Base-by-base conservation (phyloP, 371 early-diverging fungal species). In the Umbelopsis sp. region DNA sequence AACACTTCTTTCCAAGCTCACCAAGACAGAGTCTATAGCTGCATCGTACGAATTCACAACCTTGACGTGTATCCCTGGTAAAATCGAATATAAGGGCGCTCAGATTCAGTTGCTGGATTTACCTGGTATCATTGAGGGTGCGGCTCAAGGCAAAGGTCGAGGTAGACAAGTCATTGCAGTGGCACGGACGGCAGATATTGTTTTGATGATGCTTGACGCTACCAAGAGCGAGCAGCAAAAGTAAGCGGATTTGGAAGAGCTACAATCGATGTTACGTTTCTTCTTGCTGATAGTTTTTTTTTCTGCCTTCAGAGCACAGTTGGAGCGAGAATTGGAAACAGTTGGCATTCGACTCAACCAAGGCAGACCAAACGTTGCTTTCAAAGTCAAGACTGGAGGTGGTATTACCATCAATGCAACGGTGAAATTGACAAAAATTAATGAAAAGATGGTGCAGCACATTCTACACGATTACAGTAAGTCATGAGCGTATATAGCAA, bases 41-140 rank as follows among this genome's bases (percentile, higher is more conserved):
- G 93, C 89, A 63, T 92, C 89, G 48, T 99, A 99, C 74, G 99
- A 99, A 80, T 99, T 99, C 83, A 99, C 99, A 7, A 99, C 99
- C 0, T 86, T 99, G 75, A 98, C 98, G 6, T 96, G 96, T 66
- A 96, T 98, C 63, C 99, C 99, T 8, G 99, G 99, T 62, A 96
- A 98, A 77, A 94, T 99, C 72, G 89, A 94, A 65, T 96, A 99
- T 82, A 94, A 99, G 65, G 99, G 99, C 46, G 99, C 99, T 11
- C 92, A 92, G 64, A 97, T 99, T 69, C 99, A 99, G 84, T 86
- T 95, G 37, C 80, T 94, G 18, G 96, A 94, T 89, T 81, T 94
- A 70, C 91, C 91, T 22, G 91, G 91, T 80, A 91, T 97, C 77
- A 96, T 97, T 74, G 96, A 96, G 77, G 98, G 96, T 52, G 99